Conservation (phyloP, 768 basidiomycete genomes). For the Leccinum aurantiacum region DNA sequence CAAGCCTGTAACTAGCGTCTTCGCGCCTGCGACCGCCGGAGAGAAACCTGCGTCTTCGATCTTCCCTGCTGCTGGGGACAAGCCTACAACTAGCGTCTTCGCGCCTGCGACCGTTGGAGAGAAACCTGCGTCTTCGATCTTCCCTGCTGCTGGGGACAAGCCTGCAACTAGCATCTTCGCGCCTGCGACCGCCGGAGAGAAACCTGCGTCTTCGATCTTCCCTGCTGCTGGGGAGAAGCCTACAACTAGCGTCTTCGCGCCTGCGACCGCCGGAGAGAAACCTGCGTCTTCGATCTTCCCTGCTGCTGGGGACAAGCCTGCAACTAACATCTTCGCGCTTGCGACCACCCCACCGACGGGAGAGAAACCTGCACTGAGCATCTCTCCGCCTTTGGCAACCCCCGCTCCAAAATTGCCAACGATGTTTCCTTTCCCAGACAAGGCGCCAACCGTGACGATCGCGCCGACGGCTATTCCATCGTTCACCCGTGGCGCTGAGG, state of each 20-base stretch:
- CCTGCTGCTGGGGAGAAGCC: not conserved
- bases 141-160: conserved; percentile 2
- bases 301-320: too few species aligned
- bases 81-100: conserved; percentile 9
- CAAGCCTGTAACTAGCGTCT: too few species aligned
- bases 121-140: conserved; percentile 30
- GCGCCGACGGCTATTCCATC: conserved; percentile 5
- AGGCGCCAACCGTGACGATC: not conserved
- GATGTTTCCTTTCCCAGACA: conserved; percentile 1
- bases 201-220: too few species aligned
- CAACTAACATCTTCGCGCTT: too few species aligned
- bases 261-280: not conserved
- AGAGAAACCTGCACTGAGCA: too few species aligned
- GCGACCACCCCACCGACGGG: too few species aligned
- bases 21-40: too few species aligned
- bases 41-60: too few species aligned
- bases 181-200: not conserved
- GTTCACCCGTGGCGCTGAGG: conserved; percentile 7
- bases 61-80: conserved; percentile 25
- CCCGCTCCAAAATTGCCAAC: not conserved
- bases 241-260: not conserved
- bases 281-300: not conserved
- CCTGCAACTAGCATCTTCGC: not conserved
- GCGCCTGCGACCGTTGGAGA: not conserved
- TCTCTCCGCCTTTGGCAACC: too few species aligned